These are phyloP conservation scores for Eragrostis curvula DNA, from an alignment of 176 grass and related monocot species.

Conservation along the genomic window DNA sequence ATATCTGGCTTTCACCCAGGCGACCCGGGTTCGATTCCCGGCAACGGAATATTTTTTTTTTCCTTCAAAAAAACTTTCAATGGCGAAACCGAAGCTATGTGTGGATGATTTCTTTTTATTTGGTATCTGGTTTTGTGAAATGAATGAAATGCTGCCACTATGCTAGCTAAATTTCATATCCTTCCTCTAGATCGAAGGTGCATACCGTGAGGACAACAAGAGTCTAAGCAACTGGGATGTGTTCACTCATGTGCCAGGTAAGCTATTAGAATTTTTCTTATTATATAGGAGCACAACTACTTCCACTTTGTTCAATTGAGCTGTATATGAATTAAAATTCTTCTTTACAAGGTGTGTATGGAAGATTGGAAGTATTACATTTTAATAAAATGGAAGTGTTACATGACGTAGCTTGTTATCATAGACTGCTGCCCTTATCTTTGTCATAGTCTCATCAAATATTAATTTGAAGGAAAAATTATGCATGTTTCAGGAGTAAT, in stretches of 20 bases:
- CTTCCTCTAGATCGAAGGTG: conserved; percentile 61
- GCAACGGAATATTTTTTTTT: background rate
- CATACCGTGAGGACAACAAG: conserved; percentile 61
- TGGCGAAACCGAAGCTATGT: no score
- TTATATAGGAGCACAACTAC: background rate
- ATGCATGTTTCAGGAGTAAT: conserved; percentile 51
- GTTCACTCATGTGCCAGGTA: conserved; percentile 56
- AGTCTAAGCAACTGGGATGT: conserved; percentile 79
- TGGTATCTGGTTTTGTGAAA: no score
- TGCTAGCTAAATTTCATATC: background rate
- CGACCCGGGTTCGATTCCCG: background rate
- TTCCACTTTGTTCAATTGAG: background rate
- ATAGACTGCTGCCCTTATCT: background rate
- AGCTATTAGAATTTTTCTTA: background rate
- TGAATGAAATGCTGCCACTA: no score
- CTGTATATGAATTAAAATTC: background rate
- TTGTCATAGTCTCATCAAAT: background rate
- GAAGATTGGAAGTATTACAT: background rate
- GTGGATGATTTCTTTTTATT: no score
- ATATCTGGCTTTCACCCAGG: background rate
- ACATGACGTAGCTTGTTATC: background rate
- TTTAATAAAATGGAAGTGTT: background rate
- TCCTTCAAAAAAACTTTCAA: no score
- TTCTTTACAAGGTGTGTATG: background rate
- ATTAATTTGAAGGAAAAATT: background rate